A percentile compares a stretch with the other conserved stretches of the same genome.
phyloP scores from a whole-genome alignment of 257 asterid species.

The Coffea canephora region DNA sequence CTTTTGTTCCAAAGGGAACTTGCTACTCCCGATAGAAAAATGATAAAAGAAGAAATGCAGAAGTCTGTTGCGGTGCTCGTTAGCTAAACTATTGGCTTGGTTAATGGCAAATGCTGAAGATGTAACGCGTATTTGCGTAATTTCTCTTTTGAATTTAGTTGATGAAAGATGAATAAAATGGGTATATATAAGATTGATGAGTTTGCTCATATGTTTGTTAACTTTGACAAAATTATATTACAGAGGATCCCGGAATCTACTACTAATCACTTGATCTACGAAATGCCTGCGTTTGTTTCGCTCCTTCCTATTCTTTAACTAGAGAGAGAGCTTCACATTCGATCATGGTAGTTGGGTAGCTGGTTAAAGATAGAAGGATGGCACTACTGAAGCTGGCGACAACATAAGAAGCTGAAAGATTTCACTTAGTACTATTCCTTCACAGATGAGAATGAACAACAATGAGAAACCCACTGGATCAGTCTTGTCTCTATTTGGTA shows the following conservation, averaged over 20 bases:
- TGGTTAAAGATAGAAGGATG: not conserved
- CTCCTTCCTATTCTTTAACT: conserved; percentile 8
- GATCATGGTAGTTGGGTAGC: not conserved
- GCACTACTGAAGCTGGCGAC: not conserved
- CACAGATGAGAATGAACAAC: not conserved
- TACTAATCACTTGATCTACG: not conserved
- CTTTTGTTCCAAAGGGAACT: not conserved
- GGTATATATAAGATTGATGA: not conserved
- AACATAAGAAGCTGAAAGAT: not conserved
- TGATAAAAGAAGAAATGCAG: not conserved
- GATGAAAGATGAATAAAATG: not conserved
- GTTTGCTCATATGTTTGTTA: not conserved
- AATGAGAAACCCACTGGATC: not conserved
- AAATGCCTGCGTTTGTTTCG: conserved; percentile 2
- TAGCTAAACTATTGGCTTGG: not conserved
- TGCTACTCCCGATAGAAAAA: too few relatives aligned
- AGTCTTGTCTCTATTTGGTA: conserved; percentile 11
- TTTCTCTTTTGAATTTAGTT: too few relatives aligned
- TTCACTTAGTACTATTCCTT: not conserved
- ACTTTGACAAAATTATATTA: not conserved
- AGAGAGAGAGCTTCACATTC: not conserved
- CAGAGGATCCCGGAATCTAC: conserved; percentile 1
- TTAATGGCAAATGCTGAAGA: not conserved
- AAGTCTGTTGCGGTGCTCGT: not conserved
- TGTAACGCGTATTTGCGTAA: not conserved